phyloP scores from a whole-genome alignment of 2,329 filamentous ascomycete genomes.

The Ilyonectria sp. region DNA sequence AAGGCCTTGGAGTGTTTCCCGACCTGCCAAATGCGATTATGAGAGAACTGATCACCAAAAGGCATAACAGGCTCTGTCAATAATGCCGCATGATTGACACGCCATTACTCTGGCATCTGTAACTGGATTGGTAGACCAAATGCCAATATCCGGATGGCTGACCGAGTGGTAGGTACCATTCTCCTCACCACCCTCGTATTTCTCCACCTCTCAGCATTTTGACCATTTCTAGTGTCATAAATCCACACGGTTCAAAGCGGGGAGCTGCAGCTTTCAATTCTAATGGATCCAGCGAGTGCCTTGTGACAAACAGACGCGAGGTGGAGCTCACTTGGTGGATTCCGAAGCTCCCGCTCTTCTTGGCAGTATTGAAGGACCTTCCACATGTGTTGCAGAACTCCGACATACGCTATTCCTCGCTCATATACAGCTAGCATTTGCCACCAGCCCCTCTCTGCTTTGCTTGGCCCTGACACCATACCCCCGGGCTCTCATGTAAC shows the following conservation, averaged over 20 bases:
- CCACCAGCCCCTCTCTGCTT: neutral
- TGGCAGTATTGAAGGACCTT: slow-evolving; percentile 33
- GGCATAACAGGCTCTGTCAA: slow-evolving; percentile 3
- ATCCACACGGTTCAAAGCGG: neutral
- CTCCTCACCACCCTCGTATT: neutral
- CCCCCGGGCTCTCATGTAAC: neutral
- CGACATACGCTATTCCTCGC: slow-evolving; percentile 4
- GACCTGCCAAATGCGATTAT: slow-evolving; percentile 36
- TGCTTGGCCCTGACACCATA: neutral
- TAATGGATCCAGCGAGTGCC: slow-evolving; percentile 3
- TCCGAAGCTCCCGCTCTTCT: neutral
- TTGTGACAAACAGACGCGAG: neutral
- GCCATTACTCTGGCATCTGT: slow-evolving; percentile 18
- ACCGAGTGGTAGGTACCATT: slow-evolving; percentile 5
- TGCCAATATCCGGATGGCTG: slow-evolving; percentile 11
- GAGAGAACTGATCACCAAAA: slow-evolving; percentile 10
- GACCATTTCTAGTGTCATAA: neutral
- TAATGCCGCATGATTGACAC: neutral
- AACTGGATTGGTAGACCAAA: slow-evolving; percentile 1
- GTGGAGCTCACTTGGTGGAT: neutral
- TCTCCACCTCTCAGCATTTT: slow-evolving; percentile 5
- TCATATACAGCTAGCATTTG: neutral
- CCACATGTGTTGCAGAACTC: slow-evolving; percentile 32
- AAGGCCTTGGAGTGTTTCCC: slow-evolving; percentile 3
- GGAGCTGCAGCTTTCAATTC: neutral